Conservation (phyloP, 176 grass and related monocot species). For the Carex pumila region DNA sequence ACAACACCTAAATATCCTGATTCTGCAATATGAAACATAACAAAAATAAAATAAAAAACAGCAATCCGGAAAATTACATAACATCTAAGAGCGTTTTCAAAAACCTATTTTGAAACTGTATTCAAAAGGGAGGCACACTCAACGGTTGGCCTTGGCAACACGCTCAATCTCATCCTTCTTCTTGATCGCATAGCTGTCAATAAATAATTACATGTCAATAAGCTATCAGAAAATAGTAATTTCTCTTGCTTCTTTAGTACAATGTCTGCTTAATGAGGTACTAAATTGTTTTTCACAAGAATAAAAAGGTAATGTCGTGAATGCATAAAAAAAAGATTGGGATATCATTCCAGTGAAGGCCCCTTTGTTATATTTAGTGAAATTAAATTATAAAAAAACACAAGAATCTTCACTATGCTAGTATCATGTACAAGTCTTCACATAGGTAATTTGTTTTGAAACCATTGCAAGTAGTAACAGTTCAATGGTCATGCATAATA, state of each 20-base stretch:
- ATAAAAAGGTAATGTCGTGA: not conserved
- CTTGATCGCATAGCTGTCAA: conserved; percentile 36
- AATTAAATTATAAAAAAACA: not conserved
- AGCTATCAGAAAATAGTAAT: not conserved
- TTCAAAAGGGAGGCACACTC: not conserved
- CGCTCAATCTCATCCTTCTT: conserved; percentile 69
- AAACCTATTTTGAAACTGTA: not conserved
- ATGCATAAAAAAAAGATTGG: not conserved
- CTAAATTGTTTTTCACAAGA: not conserved
- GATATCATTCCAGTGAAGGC: not conserved
- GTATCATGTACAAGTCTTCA: not conserved
- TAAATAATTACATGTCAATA: not conserved
- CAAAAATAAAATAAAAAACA: not conserved
- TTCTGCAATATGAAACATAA: not conserved
- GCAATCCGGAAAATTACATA: not conserved
- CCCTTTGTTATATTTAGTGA: not conserved
- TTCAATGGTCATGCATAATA: not conserved
- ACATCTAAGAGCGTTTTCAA: not conserved
- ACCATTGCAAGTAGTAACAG: not conserved
- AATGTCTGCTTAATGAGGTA: not conserved
- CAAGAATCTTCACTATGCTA: not conserved
- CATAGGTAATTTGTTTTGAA: not conserved
- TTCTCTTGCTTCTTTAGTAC: not conserved
- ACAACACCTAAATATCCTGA: not conserved
- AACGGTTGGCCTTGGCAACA: conserved; percentile 29